Base-by-base conservation (phyloP, 139 green algal species). In the Picochlorum sp. region DNA sequence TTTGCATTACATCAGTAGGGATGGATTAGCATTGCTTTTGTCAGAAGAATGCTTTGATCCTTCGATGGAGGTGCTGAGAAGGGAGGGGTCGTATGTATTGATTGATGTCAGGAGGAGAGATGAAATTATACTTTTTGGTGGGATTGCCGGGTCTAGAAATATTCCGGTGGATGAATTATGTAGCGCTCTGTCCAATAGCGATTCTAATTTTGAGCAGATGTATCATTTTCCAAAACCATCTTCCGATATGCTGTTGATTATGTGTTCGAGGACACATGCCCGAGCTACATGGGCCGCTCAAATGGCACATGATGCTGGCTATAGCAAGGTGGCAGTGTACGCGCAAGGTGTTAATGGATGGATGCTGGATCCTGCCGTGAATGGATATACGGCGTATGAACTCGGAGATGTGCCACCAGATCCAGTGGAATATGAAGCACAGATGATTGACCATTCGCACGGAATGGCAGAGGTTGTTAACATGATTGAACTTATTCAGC, bases 51-150 rank as follows among this genome's bases (percentile, higher is more conserved):
- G 8, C 6, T 54, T 21, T 54, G n/a, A 26, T 21, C 47, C 47
- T 54, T 1, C 75, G 23, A 37, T 93, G 1, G 86, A 94, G 64
- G 63, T 94, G 45, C 63, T 87, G 44, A 68, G 86, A 13, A 75
- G 82, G 52, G 86, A 94, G 49, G 86, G 94, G 69, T 51, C 30
- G 1, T 41, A 41, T 45, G 55, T 15, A 38, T 18, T 14, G 30
- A 37, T 93, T 2, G 86, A 94, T 67, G 63, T 94, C 49, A 68
- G 86, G 44, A 68, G 86, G 10, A 75, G 82, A 49, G 86, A 94
- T 57, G 86, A 94, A 71, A 73, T 87, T 10, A 56, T 76, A 14
- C 69, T 94, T 31, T 94, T 86, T 59, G 86, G 86, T 13, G 58
- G 64, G 24, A 90, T 92, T 31, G 68, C 66, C 6, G 79, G 80